Base-by-base conservation (phyloP, 371 early-diverging fungal genomes). In the Apophysomyces variabilis region DNA sequence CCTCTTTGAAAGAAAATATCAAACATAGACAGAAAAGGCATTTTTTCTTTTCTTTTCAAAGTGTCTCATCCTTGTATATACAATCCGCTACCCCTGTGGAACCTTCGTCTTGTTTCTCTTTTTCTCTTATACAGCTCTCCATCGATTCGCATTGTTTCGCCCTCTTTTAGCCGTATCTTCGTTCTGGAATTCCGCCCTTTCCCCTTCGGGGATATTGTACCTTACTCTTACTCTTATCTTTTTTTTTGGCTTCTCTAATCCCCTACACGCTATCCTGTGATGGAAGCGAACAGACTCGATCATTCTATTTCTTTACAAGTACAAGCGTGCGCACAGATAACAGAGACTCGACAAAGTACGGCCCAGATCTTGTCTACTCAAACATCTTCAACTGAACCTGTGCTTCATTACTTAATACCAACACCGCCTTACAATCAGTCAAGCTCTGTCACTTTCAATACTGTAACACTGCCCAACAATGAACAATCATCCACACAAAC, bases 131-230 rank as follows among this genome's bases (percentile, higher is more conserved):
- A n/a, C 16, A 13, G 13, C 16, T 45, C 18, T 5, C 9, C 46
- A n/a, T 50, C 21, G 54, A 50, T 50, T 26, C 21, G 54, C 54
- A 50, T 50, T 50, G 54, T 50, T 26, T 21, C 21, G 54, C 54
- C 21, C 16, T 21, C 21, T 26, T 50, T 21, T 21, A 26, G 54
- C 54, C 32, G 32, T 26, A 50, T 50, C 16, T 50, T 50, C 9
- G 11, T 50, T 9, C 54, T 50, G 21, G 21, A 21, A 21, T 50
- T 50, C 21, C 54, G 54, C 21, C 54, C 21, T 50, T 50, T 50
- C 54, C 54, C 54, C 54, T 50, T 50, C 9, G 54, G 54, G 54
- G 54, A 50, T 21, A 50, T 50, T 50, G 54, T 50, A 50, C 21
- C 54, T 50, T 50, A 50, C 54, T 50, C 21, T 21, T 50, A 21